phyloP scores from a whole-genome alignment of 202 grass and related monocot genomes.

The Dendrocalamus latiflorus region DNA sequence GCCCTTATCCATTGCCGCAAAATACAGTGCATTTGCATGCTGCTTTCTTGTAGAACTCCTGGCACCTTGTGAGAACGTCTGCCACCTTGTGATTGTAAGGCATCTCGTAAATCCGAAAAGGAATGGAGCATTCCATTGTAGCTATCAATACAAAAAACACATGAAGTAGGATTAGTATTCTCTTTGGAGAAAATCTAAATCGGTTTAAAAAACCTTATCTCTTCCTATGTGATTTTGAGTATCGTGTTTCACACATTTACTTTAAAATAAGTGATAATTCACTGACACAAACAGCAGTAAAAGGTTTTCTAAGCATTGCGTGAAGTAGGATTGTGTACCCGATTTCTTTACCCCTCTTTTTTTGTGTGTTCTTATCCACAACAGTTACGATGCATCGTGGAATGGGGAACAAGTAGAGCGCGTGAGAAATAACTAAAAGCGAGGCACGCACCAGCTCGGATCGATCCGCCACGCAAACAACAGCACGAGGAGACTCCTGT shows the following conservation, averaged over 20 bases:
- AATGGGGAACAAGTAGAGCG: not conserved
- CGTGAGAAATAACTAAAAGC: slow-evolving; percentile 5
- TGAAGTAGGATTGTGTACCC: too few species aligned
- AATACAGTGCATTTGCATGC: not conserved
- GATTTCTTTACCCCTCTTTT: not conserved
- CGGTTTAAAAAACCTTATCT: too few species aligned
- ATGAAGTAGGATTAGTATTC: too few species aligned
- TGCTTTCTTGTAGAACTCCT: not conserved
- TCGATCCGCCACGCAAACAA: not conserved
- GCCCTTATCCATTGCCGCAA: not conserved
- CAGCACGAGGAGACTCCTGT: not conserved
- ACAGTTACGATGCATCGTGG: not conserved
- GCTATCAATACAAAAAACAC: too few species aligned
- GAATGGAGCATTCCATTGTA: not conserved
- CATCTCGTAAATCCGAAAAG: not conserved
- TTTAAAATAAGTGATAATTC: not conserved
- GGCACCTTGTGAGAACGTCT: too few species aligned
- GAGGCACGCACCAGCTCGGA: not conserved
- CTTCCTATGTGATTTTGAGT: too few species aligned
- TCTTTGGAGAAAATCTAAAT: too few species aligned
- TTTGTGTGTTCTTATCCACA: not conserved
- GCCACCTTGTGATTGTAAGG: not conserved
- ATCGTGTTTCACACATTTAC: too few species aligned
- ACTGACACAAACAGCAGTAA: too few species aligned
- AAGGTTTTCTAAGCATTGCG: too few species aligned